A percentile compares a stretch with the other conserved stretches of the same genome.
Conservation (phyloP, 2,329 filamentous ascomycete genomes). For the Periconia sp. region DNA sequence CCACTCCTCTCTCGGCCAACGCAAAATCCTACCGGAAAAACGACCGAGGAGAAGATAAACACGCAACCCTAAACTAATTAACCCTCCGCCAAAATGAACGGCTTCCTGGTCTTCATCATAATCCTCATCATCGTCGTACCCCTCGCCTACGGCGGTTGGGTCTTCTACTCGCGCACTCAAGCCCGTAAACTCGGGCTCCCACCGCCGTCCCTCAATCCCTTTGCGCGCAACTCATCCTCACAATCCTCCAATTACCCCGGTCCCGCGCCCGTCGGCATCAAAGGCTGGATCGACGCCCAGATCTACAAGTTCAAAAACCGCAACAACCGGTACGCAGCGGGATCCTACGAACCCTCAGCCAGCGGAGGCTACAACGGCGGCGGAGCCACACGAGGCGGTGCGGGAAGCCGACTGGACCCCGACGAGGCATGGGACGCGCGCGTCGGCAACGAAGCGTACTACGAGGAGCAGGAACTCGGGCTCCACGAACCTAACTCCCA, state of each 20-base stretch:
- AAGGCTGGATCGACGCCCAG: slow-evolving; percentile 73
- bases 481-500: slow-evolving; percentile 46
- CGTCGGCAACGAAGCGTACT: slow-evolving; percentile 75
- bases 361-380: slow-evolving; percentile 34
- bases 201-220: slow-evolving; percentile 71
- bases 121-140: slow-evolving; percentile 67
- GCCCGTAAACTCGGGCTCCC: slow-evolving; percentile 75
- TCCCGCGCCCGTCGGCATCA: slow-evolving; percentile 63
- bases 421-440: slow-evolving; percentile 85
- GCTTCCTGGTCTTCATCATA: slow-evolving; percentile 64
- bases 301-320: slow-evolving; percentile 65
- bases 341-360: slow-evolving; percentile 71
- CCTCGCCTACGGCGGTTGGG: slow-evolving; percentile 66
- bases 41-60: background rate
- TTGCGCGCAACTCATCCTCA: slow-evolving; percentile 47
- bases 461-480: slow-evolving; percentile 76
- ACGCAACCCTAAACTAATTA: slow-evolving; percentile 13
- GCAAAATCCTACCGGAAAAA: no score
- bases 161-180: slow-evolving; percentile 71
- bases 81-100: slow-evolving; percentile 34
- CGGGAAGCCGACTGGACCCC: slow-evolving; percentile 68
- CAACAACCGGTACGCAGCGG: slow-evolving; percentile 66
- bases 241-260: slow-evolving; percentile 51
- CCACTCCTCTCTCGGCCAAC: background rate
- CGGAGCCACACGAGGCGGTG: slow-evolving; percentile 41